Evolutionary conservation across 129 eudicot genomes (phyloP).

Genomic region (Solidago caesia): DNA sequence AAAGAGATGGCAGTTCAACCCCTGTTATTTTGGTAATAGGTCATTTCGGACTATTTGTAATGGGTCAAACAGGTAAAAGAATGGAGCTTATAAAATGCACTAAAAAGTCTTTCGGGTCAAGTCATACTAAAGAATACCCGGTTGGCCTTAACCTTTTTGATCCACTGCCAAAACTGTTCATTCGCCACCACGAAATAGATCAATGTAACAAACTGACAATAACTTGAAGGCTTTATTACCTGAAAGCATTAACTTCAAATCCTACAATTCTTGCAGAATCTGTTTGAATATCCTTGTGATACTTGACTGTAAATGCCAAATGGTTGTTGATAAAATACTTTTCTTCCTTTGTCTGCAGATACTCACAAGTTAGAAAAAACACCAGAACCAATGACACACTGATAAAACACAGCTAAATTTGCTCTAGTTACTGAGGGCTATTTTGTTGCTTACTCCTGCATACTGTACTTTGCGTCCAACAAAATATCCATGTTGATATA

Average conservation of each 20-base stretch:
- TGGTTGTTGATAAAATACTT: conserved; percentile 75
- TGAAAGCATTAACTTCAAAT: conserved; percentile 69
- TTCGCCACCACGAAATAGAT: not conserved
- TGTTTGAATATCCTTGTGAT: conserved; percentile 57
- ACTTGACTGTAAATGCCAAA: conserved; percentile 60
- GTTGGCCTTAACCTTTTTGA: not conserved
- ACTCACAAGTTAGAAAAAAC: conserved; percentile 4
- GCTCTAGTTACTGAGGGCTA: not conserved
- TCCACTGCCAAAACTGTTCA: not conserved
- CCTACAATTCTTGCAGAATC: conserved; percentile 72
- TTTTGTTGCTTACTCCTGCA: conserved; percentile 61
- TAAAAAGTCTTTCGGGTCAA: no score
- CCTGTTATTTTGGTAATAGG: not conserved
- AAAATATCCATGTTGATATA: conserved; percentile 58
- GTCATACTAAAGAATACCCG: not conserved
- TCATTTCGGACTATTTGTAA: not conserved
- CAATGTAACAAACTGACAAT: not conserved
- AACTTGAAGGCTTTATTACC: conserved; percentile 29
- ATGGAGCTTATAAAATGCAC: not conserved
- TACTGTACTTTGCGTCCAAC: conserved; percentile 63
- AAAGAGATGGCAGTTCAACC: not conserved
- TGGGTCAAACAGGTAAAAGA: not conserved
- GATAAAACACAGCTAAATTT: not conserved
- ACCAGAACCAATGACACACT: not conserved
- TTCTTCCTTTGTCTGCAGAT: conserved; percentile 60